These are phyloP conservation scores for Eutypa lata DNA, from an alignment of 2,329 filamentous ascomycete species.

Conservation along the genomic window DNA sequence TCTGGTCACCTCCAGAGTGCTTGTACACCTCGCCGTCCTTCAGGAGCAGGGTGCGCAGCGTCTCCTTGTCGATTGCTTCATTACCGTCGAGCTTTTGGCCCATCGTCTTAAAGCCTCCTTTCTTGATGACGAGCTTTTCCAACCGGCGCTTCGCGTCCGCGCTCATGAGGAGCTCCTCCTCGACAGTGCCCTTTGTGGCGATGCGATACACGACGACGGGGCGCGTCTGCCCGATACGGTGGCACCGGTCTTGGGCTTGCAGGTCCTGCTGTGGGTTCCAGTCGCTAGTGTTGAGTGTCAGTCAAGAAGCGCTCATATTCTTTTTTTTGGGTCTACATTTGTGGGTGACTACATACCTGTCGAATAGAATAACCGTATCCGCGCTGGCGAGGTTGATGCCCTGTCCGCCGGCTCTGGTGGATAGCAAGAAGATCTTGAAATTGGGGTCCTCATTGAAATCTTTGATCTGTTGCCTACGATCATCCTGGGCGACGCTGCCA, in stretches of 20 bases:
- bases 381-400: constrained; percentile 92
- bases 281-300: constrained; percentile 39
- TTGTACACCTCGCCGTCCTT: constrained; percentile 69
- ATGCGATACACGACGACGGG: constrained; percentile 93
- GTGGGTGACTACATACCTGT: constrained; percentile 42
- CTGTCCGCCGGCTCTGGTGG: constrained; percentile 87
- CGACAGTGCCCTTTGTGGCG: constrained; percentile 88
- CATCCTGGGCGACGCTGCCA: constrained; percentile 74
- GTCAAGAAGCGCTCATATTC: too few species aligned
- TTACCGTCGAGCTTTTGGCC: constrained; percentile 54
- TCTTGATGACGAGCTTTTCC: constrained; percentile 93
- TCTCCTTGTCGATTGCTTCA: constrained; percentile 58
- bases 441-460: constrained; percentile 66
- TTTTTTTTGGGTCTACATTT: too few species aligned
- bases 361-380: constrained; percentile 90
- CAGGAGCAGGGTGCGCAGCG: constrained; percentile 59
- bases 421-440: constrained; percentile 78
- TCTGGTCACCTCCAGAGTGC: constrained; percentile 55
- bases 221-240: constrained; percentile 88
- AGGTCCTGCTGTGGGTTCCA: constrained; percentile 98
- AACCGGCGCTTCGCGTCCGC: constrained; percentile 89
- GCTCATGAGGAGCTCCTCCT: constrained; percentile 80
- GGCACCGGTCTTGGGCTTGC: constrained; percentile 92
- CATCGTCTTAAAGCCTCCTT: constrained; percentile 77
- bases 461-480: constrained; percentile 67